These are phyloP conservation scores for Cercospora sp. DNA, from an alignment of 2,329 filamentous ascomycete genomes.

Conservation along the genomic window DNA sequence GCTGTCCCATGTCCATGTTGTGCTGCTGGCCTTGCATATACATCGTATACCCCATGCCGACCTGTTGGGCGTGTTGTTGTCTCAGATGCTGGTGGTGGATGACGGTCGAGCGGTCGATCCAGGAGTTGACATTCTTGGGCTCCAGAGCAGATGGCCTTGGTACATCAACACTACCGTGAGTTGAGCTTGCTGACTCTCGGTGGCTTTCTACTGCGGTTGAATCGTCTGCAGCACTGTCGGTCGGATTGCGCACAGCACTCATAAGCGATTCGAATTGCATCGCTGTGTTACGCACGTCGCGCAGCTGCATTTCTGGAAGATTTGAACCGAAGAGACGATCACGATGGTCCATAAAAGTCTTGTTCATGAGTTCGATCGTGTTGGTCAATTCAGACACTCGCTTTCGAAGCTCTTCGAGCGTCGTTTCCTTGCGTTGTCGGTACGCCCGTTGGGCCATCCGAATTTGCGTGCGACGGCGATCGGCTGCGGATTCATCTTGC, in stretches of 20 bases:
- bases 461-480: conserved; percentile 83
- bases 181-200: conserved; percentile 4
- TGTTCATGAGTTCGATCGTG: conserved; percentile 72
- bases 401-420: conserved; percentile 70
- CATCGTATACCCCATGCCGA: conserved; percentile 34
- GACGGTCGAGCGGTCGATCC: conserved; percentile 31
- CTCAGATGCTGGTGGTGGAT: conserved; percentile 5
- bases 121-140: conserved; percentile 31
- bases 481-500: conserved; percentile 74
- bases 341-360: conserved; percentile 58
- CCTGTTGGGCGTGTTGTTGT: conserved; percentile 9
- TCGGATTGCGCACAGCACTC: conserved; percentile 28
- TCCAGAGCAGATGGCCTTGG: conserved; percentile 6
- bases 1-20: not conserved
- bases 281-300: conserved; percentile 28
- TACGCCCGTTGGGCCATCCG: conserved; percentile 83
- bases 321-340: conserved; percentile 26
- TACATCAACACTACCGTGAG: not conserved
- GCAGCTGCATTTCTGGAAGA: conserved; percentile 24
- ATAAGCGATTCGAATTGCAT: conserved; percentile 26
- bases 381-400: conserved; percentile 68
- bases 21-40: conserved; percentile 15
- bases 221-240: conserved; percentile 18
- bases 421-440: conserved; percentile 78
- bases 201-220: not conserved